Base-by-base conservation (phyloP, 1,139 yeast genomes). In the Lodderomyces margitis region DNA sequence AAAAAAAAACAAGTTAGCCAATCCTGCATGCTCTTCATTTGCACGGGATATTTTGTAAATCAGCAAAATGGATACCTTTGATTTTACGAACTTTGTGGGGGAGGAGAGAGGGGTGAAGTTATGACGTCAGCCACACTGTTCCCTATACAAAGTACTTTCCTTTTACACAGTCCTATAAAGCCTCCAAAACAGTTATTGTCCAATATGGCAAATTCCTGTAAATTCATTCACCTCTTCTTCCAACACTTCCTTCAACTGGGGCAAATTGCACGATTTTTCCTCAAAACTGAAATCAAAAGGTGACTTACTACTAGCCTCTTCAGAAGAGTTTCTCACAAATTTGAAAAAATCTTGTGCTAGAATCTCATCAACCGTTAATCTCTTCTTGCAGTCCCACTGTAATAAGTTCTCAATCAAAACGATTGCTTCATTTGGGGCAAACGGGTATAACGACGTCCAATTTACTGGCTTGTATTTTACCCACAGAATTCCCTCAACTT, bases 211-310 rank as follows among this genome's bases (percentile, higher is more conserved):
- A 3, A 30, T 25, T 21, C 37, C 43, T 41, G 61, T 68, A 47
- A 70, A 68, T 12, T 48, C 51, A 10, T 49, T 54, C 12, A 70
- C 70, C 51, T 81, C 86, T 15, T 67, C 65, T 41, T 69, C 74
- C 21, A 81, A 61, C 42, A 76, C 52, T 4, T 52, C 49, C 47
- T 69, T 70, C 56, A 79, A 64, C n/a, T 70, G 76, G 12, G 62
- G 53, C 44, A 71, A 54, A 6, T 65, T 56, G 16, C 41, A 50
- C 10, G 64, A 64, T 20, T 55, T 49, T 52, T 57, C 71, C 56
- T 85, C 94, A 56, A 81, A 83, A 24, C 79, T 70, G 51, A 81
- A 83, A 53, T 82, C 82, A 57, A 85, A 85, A 1, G 66, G 58
- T 3, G 64, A 62, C 0, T 55, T 52, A 44, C 81, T 70, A 1